These are phyloP conservation scores for Rhizopogon vulgaris DNA, from an alignment of 768 basidiomycete genomes.

Conservation along the genomic window DNA sequence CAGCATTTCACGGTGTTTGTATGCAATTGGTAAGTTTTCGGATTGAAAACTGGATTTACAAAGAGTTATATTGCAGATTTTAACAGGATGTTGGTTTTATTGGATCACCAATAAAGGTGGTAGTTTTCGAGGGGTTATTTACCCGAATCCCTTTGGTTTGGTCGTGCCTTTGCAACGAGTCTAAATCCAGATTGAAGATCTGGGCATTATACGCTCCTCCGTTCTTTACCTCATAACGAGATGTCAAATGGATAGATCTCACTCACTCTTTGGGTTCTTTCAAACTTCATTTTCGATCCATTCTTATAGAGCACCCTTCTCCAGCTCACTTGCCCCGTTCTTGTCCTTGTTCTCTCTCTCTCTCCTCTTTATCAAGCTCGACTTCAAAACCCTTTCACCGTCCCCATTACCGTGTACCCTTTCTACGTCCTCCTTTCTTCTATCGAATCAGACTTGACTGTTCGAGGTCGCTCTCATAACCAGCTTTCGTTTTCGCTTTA, in stretches of 20 bases:
- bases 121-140: background rate
- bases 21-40: slow-evolving; percentile 4
- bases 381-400: background rate
- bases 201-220: slow-evolving; percentile 1
- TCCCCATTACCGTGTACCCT: background rate
- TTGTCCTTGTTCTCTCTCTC: slow-evolving; percentile 8
- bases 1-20: background rate
- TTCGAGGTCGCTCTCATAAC: background rate
- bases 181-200: slow-evolving; percentile 10
- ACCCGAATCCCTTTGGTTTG: background rate
- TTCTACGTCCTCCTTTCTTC: background rate
- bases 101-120: background rate
- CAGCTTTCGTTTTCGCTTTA: background rate
- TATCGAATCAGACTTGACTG: background rate
- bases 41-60: background rate
- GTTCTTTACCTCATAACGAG: slow-evolving; percentile 1
- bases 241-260: slow-evolving; percentile 18
- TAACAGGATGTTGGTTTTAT: no score
- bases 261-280: slow-evolving; percentile 14
- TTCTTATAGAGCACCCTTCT: slow-evolving; percentile 20
- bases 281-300: slow-evolving; percentile 4
- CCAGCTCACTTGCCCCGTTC: slow-evolving; percentile 6
- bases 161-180: slow-evolving; percentile 3
- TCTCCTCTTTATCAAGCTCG: background rate
- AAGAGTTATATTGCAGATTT: background rate